Base-by-base conservation (phyloP, 768 basidiomycete genomes). In the Tylopilus felleus region DNA sequence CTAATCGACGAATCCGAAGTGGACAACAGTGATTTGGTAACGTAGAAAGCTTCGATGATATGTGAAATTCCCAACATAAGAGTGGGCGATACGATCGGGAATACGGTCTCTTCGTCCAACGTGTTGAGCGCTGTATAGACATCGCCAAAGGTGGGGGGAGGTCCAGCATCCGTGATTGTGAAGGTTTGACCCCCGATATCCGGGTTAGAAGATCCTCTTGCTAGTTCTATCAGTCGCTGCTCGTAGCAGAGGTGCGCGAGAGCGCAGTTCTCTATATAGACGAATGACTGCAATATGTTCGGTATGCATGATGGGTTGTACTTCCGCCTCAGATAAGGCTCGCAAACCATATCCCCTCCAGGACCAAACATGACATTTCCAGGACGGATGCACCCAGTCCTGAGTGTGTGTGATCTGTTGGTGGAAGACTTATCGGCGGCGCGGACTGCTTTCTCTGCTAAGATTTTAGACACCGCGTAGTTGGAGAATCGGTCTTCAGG, bases 141-240 rank as follows among this genome's bases (percentile, higher is more conserved):
- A 59, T 91, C 89, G 17, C 85, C 80, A 52, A 76, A 85, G 6
- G 84, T 84, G 3, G 77, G 68, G 16, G 83, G 77, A 0, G 82
- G 80, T 8, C 86, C 86, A 1, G 85, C 78, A 64, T 91, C 87
- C 1, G 82, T 76, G 50, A 90, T 66, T 28, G 71, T 73, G 70
- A 89, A 91, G 2, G 83, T 78, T 60, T 87, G 81, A 2, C 89
- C 89, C 13, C 88, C 86, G 47, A 91, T 81, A 65, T 90, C 86
- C 1, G 86, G 83, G 58, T 77, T 67, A 38, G 59, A 40, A 29
- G 63, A 62, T 47, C 74, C 77, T 51, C 72, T 73, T 52, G 64
- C 63, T 40, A 71, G 57, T 49, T 88, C 87, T 49, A 86, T 71
- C 31, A 91, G 80, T 14, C 87, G 81, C 53, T 77, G 77, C 68